Conservation (phyloP, 352 stramenopile genomes). For the Phytophthora colocasiae region DNA sequence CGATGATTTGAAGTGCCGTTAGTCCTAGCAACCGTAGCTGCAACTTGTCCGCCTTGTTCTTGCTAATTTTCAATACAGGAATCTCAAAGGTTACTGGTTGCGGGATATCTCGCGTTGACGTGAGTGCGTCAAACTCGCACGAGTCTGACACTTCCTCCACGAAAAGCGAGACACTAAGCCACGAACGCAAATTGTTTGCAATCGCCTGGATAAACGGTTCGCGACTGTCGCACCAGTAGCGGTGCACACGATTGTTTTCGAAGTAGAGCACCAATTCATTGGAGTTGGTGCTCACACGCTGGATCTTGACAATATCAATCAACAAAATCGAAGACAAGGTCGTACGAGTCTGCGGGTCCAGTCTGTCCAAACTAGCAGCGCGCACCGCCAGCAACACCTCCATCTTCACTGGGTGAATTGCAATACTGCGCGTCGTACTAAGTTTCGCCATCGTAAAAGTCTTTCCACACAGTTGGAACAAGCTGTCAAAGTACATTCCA, state of each 20-base stretch:
- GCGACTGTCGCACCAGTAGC: conserved; percentile 88
- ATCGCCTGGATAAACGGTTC: conserved; percentile 90
- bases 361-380: conserved; percentile 76
- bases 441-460: conserved; percentile 88
- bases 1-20: conserved; percentile 72
- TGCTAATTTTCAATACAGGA: conserved; percentile 87
- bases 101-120: conserved; percentile 77
- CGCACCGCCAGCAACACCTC: conserved; percentile 80
- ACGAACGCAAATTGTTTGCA: conserved; percentile 88
- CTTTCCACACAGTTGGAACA: conserved; percentile 88
- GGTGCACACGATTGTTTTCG: conserved; percentile 87
- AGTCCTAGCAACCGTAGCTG: conserved; percentile 80
- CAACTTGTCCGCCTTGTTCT: conserved; percentile 73
- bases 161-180: conserved; percentile 81
- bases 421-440: conserved; percentile 78
- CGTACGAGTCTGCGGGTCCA: conserved; percentile 68
- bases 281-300: conserved; percentile 85
- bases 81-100: conserved; percentile 87
- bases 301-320: conserved; percentile 91
- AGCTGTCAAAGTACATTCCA: conserved; percentile 89
- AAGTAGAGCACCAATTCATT: conserved; percentile 88
- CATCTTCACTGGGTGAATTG: conserved; percentile 71
- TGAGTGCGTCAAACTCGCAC: conserved; percentile 85
- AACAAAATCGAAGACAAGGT: conserved; percentile 86
- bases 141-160: conserved; percentile 88